Percentiles rank a stretch among this genome's conserved stretches.
These are phyloP conservation scores for Pseudohyphozyma bogoriensis DNA, from an alignment of 768 basidiomycete genomes.

Conservation along the genomic window DNA sequence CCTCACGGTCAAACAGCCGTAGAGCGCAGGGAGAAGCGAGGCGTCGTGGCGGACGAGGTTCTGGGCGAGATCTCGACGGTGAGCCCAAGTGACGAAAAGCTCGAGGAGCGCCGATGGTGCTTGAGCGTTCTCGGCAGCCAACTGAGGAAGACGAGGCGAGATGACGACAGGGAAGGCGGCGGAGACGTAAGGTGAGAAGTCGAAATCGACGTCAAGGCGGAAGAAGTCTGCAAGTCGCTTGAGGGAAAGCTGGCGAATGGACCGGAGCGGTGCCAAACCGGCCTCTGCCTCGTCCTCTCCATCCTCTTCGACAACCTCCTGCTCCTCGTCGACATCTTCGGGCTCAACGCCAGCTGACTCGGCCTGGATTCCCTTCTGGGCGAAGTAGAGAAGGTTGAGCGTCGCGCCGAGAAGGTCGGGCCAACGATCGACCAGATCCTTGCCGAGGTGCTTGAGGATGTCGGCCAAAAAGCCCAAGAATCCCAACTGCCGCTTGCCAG, in stretches of 20 bases:
- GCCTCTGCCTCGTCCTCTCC: conserved; percentile 22
- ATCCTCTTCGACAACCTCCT: conserved; percentile 27
- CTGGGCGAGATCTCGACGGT: conserved; percentile 47
- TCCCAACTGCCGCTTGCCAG: conserved; percentile 50
- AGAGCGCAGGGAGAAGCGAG: conserved; percentile 62
- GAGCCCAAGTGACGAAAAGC: conserved; percentile 68
- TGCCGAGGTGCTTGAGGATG: conserved; percentile 69
- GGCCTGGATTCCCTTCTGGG: conserved; percentile 46
- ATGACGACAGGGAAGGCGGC: conserved; percentile 62
- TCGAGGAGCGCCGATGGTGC: conserved; percentile 81
- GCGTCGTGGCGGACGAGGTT: conserved; percentile 63
- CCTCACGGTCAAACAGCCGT: conserved; percentile 65
- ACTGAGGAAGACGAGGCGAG: conserved; percentile 61
- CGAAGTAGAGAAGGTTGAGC: conserved; percentile 54
- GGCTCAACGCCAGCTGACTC: conserved; percentile 40
- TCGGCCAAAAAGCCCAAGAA: conserved; percentile 77
- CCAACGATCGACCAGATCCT: conserved; percentile 61
- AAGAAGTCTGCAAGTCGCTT: conserved; percentile 84
- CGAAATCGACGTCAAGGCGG: conserved; percentile 58
- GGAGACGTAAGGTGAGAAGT: conserved; percentile 62
- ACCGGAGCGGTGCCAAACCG: conserved; percentile 43
- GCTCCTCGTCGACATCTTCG: conserved; percentile 39
- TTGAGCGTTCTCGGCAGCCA: conserved; percentile 82
- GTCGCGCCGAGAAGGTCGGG: conserved; percentile 60
- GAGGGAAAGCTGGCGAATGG: conserved; percentile 69